Evolutionary conservation across 2,329 filamentous ascomycete genomes (phyloP), one percentile per base, ranked within the genome.

Genomic region (Volutella citrinella): DNA sequence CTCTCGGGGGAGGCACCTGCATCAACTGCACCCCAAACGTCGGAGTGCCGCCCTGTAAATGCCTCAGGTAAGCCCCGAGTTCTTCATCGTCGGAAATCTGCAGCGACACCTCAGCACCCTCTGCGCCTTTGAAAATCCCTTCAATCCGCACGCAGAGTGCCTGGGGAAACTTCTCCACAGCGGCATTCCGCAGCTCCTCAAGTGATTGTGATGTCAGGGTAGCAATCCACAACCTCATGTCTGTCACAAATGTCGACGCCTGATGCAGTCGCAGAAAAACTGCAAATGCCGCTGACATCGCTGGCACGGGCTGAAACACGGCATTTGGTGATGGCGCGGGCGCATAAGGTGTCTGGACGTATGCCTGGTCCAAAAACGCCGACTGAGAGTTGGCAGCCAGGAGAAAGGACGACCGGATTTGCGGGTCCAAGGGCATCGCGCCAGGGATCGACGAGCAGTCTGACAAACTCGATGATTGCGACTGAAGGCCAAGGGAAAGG

Each of bases 241-340:
- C 69, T 40, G 66, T 55, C 6, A 69, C 63, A 20, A 82, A 66
- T 10, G 68, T 71, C 5, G 82, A 85, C n/a, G 72, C 68, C 1
- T 77, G 73, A 45, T 84, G 76, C 6, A 87, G 69, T n/a, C 82
- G 78, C 46, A 90, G 74, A 60, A 80, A 88, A 10, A 85, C 72
- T 4, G 80, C 72, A 25, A 80, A 72, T 1, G 52, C 46, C 10
- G 49, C 32, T 10, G 52, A 33, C 10, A 51, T 27, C 3, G 54
- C 34, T 7, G 40, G 36, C 7, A 46, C 38, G 27, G 44, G 41
- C 22, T 49, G 53, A 36, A 49, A 57, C 14, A 51, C 48, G 12
- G 52, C 32, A 23, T 42, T 42, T 12, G 50, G 29, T 5, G 54
- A 27, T 19, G 52, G 33, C 10, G 56, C 30, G 11, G 49, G 30